phyloP scores from a whole-genome alignment of 1,284 basidiomycete genomes.

The Schizophyllum amplum region DNA sequence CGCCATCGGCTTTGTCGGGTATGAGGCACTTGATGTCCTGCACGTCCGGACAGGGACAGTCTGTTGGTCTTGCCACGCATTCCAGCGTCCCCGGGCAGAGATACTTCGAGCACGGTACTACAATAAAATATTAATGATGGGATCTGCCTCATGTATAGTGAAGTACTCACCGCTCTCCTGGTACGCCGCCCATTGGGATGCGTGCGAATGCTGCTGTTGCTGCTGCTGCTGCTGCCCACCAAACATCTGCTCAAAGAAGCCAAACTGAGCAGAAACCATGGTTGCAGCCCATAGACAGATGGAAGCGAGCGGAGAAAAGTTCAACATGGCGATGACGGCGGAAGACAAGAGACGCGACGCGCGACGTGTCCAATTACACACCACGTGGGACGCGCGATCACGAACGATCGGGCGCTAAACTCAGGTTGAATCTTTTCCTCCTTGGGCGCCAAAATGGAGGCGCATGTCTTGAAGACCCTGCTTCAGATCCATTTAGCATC shows the following conservation, averaged over 20 bases:
- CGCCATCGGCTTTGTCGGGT: not conserved
- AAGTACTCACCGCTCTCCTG: not conserved
- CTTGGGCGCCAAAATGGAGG: not conserved
- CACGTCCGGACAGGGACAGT: not conserved
- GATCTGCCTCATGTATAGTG: not conserved
- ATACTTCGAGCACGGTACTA: not conserved
- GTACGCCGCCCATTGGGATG: not conserved
- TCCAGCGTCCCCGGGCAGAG: not conserved
- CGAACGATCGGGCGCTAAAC: not conserved
- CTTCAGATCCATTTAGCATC: conserved; percentile 64
- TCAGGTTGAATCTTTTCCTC: not conserved
- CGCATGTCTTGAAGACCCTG: conserved; percentile 41
- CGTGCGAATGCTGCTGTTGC: not conserved
- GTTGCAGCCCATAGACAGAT: not conserved
- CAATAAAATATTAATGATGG: not conserved
- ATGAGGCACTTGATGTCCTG: not conserved
- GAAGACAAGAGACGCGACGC: not conserved
- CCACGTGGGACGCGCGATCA: not conserved
- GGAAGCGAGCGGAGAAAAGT: not conserved
- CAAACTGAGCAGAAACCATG: not conserved
- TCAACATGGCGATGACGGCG: not conserved
- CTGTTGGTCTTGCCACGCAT: not conserved
- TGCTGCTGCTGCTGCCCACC: not conserved
- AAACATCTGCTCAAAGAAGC: not conserved
- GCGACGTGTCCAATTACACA: not conserved